These are phyloP conservation scores for Eucalyptus marginata DNA, from an alignment of 345 rosid genomes.

Conservation along the genomic window DNA sequence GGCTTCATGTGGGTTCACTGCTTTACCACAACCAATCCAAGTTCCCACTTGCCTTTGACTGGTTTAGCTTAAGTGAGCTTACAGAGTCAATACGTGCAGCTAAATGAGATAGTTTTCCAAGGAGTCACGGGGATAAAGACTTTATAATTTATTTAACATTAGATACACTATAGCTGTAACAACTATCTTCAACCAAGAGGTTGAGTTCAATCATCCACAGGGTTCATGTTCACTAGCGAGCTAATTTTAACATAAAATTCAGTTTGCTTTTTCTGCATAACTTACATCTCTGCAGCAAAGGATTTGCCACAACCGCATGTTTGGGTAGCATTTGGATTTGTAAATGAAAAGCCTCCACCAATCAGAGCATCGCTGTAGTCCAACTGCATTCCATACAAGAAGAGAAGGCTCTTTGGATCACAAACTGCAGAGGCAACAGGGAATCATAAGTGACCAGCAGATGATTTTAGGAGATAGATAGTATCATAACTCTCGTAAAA, in stretches of 20 bases:
- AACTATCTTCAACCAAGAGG: neutral
- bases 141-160: neutral
- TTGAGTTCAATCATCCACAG: neutral
- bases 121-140: neutral
- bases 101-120: neutral
- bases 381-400: constrained; percentile 87
- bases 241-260: neutral
- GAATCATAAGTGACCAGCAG: neutral
- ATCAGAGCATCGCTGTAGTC: constrained; percentile 93
- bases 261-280: neutral
- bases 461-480: neutral
- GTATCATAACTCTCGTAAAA: neutral
- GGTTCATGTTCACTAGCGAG: neutral
- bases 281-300: constrained; percentile 24
- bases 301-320: constrained; percentile 60
- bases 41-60: neutral
- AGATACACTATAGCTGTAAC: neutral
- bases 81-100: neutral
- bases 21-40: neutral
- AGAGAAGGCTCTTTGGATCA: constrained; percentile 98
- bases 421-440: constrained; percentile 50
- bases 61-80: neutral
- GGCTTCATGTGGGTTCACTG: neutral
- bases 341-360: constrained; percentile 95
- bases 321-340: constrained; percentile 90